Evolutionary conservation across 495 filamentous ascomycete species (phyloP), one percentile per base, ranked within the genome.

Genomic region (Podospora tetraspora): DNA sequence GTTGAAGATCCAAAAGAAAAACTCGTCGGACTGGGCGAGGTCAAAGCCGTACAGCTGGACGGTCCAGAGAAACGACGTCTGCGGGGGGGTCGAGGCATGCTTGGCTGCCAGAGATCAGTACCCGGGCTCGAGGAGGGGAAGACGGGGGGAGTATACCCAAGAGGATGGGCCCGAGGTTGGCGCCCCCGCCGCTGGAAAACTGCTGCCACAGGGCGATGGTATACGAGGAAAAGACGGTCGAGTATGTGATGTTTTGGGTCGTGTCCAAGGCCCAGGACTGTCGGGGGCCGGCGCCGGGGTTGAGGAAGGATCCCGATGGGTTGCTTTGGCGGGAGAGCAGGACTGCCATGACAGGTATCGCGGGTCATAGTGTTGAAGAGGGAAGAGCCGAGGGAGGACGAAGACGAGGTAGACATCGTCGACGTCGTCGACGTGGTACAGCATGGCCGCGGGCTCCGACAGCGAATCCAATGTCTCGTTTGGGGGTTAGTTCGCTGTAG

Each of bases 1-100:
- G 13, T 67, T 67, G n/a, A 75, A 67, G 16, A 68, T 63, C 74
- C 75, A 78, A 2, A 80, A 60, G 68, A 77, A 76, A 59, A 79
- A 79, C 1, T 73, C 60, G 22, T 75, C 66, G 1, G 77, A 79
- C 8, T 62, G 21, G 12, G 62, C 43, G 3, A 77, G 23, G 59
- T 78, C 65, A 34, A 79, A 74, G 13, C 67, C 59, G 59, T 72
- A 78, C 4, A 68, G 16, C 56, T 79, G 74, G 21, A 79, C 79
- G 25, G 64, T 60, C 79, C 76, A 79, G 34, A 72, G 70, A 43
- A 80, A 79, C 25, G 66, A 22, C 25, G 57, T 22, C 34, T 19
- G 59, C 43, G 19, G 37, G 24, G 19, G 24, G 19, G 59, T 25
- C 13, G n/a, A 29, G 12, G 3, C 13, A 4, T 43, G 34, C 22